Evolutionary conservation across 2,329 filamentous ascomycete species (phyloP).

Genomic region (Thermoascus crustaceus): DNA sequence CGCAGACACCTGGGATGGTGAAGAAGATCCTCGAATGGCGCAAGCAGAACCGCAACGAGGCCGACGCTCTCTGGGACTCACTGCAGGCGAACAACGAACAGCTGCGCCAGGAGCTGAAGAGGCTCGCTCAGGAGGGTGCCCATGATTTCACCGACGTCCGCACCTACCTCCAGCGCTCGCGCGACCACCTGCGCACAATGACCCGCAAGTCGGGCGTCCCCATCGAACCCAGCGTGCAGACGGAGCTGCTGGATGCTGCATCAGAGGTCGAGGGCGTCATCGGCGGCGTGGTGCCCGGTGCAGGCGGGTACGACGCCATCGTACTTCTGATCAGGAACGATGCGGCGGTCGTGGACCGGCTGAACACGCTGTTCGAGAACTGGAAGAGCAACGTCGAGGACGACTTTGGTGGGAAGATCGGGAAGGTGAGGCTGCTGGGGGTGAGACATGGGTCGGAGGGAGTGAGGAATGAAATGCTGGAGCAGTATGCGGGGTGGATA

Average conservation of each 20-base stretch:
- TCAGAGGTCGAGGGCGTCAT: constrained; percentile 66
- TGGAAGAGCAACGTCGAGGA: constrained; percentile 52
- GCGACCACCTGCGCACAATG: constrained; percentile 65
- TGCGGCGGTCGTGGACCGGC: constrained; percentile 49
- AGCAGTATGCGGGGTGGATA: constrained; percentile 33
- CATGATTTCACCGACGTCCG: constrained; percentile 47
- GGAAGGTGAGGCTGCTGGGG: constrained; percentile 36
- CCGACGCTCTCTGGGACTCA: constrained; percentile 63
- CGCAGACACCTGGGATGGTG: constrained; percentile 90
- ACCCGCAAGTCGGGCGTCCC: constrained; percentile 65
- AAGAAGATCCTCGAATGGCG: constrained; percentile 83
- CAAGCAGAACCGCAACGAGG: constrained; percentile 53
- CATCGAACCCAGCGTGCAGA: constrained; percentile 83
- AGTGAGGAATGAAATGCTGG: constrained; percentile 31
- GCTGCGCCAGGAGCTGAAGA: constrained; percentile 57
- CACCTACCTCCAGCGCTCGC: constrained; percentile 43
- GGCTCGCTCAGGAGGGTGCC: constrained; percentile 36
- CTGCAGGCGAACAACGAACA: constrained; percentile 67
- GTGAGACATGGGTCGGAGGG: constrained; percentile 41
- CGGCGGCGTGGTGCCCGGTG: constrained; percentile 87
- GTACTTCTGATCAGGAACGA: constrained; percentile 71
- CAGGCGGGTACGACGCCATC: constrained; percentile 87
- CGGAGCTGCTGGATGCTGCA: constrained; percentile 70
- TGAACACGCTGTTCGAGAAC: constrained; percentile 54
- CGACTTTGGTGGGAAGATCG: constrained; percentile 38